Evolutionary conservation across 768 basidiomycete species (phyloP), one percentile per base, ranked within the genome.

Genomic region (Hirschioporus abietinus): DNA sequence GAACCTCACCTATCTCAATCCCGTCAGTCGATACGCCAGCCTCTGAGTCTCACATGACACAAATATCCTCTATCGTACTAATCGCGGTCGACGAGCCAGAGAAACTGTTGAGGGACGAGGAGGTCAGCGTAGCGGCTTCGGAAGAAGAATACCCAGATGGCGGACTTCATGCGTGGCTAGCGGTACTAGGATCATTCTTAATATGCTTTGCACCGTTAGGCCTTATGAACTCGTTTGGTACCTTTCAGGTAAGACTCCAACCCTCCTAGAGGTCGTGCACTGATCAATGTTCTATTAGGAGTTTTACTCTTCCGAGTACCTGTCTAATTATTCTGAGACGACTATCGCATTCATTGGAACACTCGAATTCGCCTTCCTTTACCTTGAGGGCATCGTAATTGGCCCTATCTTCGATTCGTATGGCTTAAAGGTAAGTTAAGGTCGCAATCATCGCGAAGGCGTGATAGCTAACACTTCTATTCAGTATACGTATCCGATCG

Each of bases 191-290:
- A 7, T 59, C 66, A 30, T 64, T 66, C 35, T 62, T 71, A 0
- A 68, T 72, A 6, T 62, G 68, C 1, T 65, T 73, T 23, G 35
- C 20, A 10, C 12, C 7, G 17, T 1, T 35, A 17, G 73, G 74
- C 23, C 60, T 71, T 8, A 68, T 77, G 64, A 79, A 79, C 65
- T 71, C 72, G 0, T 79, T 72, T 42, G 80, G 80, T 35, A 77
- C 76, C 1, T 79, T 75, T 69, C 74, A 78, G 42, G 42, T 52
- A 20, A 52, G 42, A 52, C 42, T 52, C 42, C 12, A 52, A 10
- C 12, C 12, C 20, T 52, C 30, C 30, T 8, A 8, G 30, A 52
- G 20, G 20, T 52, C 4, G 42, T 20, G 12, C 12, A 20, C 42
- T 52, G 42, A 52, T 10, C 2, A 52, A 52, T 20, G 20, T 5